Base-by-base conservation (phyloP, 139 green algal genomes). In the Coccomyxa sp. region DNA sequence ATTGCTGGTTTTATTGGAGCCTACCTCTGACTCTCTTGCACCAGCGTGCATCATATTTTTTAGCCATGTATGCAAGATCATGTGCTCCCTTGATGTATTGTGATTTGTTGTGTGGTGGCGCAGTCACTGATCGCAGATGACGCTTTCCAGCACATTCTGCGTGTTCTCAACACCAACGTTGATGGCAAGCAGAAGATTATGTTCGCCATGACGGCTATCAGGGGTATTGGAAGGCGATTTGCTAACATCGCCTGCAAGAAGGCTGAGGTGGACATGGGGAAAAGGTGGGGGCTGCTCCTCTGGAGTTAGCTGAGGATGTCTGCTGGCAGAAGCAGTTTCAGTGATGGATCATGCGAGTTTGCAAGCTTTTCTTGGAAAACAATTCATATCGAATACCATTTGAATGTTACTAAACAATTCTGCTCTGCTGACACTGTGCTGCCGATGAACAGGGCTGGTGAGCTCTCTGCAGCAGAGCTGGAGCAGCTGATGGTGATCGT, bases 101-200 rank as follows among this genome's bases (percentile, higher is more conserved):
- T 25, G 23, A 31, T 76, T 1, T 51, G 25, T 32, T 71, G 58
- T 45, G 17, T 16, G 13, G 59, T 16, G 13, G 13, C 86, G 88
- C 88, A 92, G 90, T 91, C 86, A 30, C 84, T 93, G 58, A 80
- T 97, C n/a, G 90, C 85, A 58, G 88, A 76, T 67, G 93, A 98
- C 63, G 92, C 96, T 85, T 99, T 99, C 84, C 96, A 98, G 94
- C 96, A 99, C 92, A 99, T 99, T 91, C 88, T 99, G 88, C 96
- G 96, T 97, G 92, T 99, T 89, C 92, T 99, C 85, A 99, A 99
- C 91, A 99, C 97, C 84, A 99, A 99, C 92, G 95, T 99, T 16
- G 94, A 99, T 89, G 97, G 97, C 84, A 96, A 96, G 89, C 88
- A 95, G 88, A 99, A 99, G 90, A 95, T 98, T 81, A 96, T 98